Evolutionary conservation across 768 basidiomycete genomes (phyloP), one percentile per base, ranked within the genome.

Genomic region (Pleurotus djamor): DNA sequence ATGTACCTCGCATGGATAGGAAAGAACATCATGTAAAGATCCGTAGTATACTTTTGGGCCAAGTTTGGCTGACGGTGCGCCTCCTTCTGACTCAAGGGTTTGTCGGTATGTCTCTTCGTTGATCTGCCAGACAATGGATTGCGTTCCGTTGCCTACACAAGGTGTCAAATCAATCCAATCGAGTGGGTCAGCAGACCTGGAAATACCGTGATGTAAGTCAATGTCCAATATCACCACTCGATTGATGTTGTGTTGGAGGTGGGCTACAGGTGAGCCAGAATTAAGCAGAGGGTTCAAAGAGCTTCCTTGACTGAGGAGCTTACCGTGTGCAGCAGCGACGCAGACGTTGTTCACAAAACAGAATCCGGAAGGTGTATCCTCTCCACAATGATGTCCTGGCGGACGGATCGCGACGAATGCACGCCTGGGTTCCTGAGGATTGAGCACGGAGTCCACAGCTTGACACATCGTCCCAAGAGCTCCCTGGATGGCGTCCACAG

Each of bases 341-440:
- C 89, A 88, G 0, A 97, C 91, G 66, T 98, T 99, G 64, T 98
- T 98, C 34, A 97, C 82, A 65, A 96, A 97, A 71, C 96, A 98
- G 70, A 98, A 98, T 0, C 96, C 96, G 8, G 86, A 88, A 0
- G 96, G 96, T 0, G 84, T 84, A 60, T 94, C 85, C 71, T 95
- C 94, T 2, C 92, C 92, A 67, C 95, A 96, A 65, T 98, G 95
- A 76, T 97, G 95, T 1, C 96, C 96, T 0, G 96, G 96, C 0
- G 95, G 96, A 52, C 96, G 76, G 16, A 97, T 81, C 0, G 86
- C 88, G 8, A 92, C 93, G 69, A 98, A 98, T 0, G 91, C 92
- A 65, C 75, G 75, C 59, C 73, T 52, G 41, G 71, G 47, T 43
- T 64, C 63, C 50, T 68, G 61, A 2, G 71, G 65, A 34, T 66